phyloP scores from a whole-genome alignment of 2,329 filamentous ascomycete genomes.

The Ophidiomyces ophidiicola region DNA sequence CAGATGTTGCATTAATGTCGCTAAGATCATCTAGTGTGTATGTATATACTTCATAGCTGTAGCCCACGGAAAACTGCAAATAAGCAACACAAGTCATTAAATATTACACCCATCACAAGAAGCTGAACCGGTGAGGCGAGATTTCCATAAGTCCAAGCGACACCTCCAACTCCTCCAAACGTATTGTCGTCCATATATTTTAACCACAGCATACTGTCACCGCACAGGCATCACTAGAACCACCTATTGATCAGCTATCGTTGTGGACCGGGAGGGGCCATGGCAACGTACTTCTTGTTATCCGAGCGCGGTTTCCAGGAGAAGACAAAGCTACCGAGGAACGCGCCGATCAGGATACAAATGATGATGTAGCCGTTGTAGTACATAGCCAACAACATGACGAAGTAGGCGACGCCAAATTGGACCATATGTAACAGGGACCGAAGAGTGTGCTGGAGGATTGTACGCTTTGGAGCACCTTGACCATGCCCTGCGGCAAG shows the following conservation, averaged over 20 bases:
- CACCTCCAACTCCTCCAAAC: too few relatives aligned
- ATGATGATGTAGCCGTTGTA: conserved; percentile 66
- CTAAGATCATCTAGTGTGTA: too few relatives aligned
- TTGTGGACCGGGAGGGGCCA: neutral
- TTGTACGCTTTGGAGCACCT: conserved; percentile 41
- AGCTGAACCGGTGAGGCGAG: too few relatives aligned
- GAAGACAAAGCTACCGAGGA: conserved; percentile 59
- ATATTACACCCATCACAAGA: too few relatives aligned
- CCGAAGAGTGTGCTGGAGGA: conserved; percentile 54
- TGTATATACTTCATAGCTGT: too few relatives aligned
- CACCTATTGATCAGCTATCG: neutral
- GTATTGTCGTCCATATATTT: too few relatives aligned
- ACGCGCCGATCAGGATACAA: conserved; percentile 66
- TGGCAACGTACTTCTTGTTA: conserved; percentile 17
- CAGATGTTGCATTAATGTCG: too few relatives aligned
- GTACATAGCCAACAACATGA: conserved; percentile 59
- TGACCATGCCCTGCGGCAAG: conserved; percentile 2
- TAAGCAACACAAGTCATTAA: too few relatives aligned
- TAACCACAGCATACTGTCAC: conserved; percentile 13
- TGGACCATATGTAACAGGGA: conserved; percentile 57
- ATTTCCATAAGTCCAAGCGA: too few relatives aligned
- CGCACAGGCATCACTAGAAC: conserved; percentile 11
- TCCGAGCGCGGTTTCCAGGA: conserved; percentile 46
- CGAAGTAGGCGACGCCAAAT: conserved; percentile 63
- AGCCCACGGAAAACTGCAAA: too few relatives aligned